Percentiles rank a stretch among this genome's conserved stretches.
phyloP scores from a whole-genome alignment of 805 yeast species.

The Zygoascus biomembranicola region DNA sequence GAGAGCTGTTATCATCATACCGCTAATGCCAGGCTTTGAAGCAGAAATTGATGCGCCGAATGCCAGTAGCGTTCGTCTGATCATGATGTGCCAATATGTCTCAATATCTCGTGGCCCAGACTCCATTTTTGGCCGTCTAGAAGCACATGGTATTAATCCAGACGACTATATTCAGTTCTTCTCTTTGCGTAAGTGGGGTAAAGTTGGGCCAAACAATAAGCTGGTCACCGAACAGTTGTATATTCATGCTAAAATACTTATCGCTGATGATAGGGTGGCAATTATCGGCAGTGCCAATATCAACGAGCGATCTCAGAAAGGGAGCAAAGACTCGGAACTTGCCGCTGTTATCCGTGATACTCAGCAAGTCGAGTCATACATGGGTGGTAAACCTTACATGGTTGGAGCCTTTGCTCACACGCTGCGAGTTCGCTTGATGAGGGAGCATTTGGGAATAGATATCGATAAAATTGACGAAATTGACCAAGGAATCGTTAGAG shows the following conservation, averaged over 20 bases:
- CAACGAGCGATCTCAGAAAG: slow-evolving; percentile 94
- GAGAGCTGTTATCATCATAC: slow-evolving; percentile 88
- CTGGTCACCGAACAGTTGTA: slow-evolving; percentile 86
- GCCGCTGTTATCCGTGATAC: slow-evolving; percentile 85
- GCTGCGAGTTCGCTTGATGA: slow-evolving; percentile 81
- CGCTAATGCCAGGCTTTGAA: slow-evolving; percentile 91
- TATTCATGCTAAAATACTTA: slow-evolving; percentile 85
- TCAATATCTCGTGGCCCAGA: slow-evolving; percentile 85
- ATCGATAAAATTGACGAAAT: slow-evolving; percentile 77
- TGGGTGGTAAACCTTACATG: slow-evolving; percentile 74
- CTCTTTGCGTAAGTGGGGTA: slow-evolving; percentile 93
- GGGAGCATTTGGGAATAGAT: slow-evolving; percentile 94
- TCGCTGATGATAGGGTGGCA: slow-evolving; percentile 89
- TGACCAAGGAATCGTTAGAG: slow-evolving; percentile 38
- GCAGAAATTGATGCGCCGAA: slow-evolving; percentile 88
- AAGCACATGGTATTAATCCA: slow-evolving; percentile 73
- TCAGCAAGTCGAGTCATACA: slow-evolving; percentile 46
- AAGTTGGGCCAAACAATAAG: slow-evolving; percentile 65
- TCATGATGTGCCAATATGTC: slow-evolving; percentile 93
- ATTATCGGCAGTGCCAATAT: slow-evolving; percentile 96
- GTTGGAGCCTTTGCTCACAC: slow-evolving; percentile 89
- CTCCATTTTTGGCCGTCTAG: slow-evolving; percentile 76
- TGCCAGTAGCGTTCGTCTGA: slow-evolving; percentile 90
- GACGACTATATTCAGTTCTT: slow-evolving; percentile 86
- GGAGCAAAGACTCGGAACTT: slow-evolving; percentile 88